These are phyloP conservation scores for Chaetomiaceae sp. DNA, from an alignment of 2,329 filamentous ascomycete genomes.

Conservation along the genomic window DNA sequence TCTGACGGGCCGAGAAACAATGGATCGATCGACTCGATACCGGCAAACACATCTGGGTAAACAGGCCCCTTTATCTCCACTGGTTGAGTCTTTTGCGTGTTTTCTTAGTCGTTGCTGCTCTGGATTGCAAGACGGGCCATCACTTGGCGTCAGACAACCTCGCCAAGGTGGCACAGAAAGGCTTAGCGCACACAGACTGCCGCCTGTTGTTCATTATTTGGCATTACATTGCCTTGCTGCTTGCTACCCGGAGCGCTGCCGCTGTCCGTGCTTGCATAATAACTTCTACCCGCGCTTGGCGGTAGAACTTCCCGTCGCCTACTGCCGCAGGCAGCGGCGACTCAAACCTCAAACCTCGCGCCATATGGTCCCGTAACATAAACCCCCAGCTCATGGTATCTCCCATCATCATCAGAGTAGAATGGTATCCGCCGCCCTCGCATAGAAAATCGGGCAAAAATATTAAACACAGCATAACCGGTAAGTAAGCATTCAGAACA, in stretches of 20 bases:
- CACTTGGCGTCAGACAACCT: not conserved
- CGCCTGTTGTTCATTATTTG: not conserved
- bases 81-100: too few relatives aligned
- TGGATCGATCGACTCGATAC: too few relatives aligned
- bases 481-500: too few relatives aligned
- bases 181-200: not conserved
- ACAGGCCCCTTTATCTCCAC: too few relatives aligned
- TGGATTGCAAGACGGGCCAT: too few relatives aligned
- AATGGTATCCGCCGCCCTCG: slow-evolving; percentile 12
- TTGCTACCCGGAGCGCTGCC: not conserved
- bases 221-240: slow-evolving; percentile 1
- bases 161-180: not conserved
- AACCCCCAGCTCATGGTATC: slow-evolving; percentile 8
- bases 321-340: not conserved
- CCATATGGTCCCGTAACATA: slow-evolving; percentile 1
- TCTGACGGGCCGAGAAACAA: too few relatives aligned
- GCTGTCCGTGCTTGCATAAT: slow-evolving; percentile 1
- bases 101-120: too few relatives aligned
- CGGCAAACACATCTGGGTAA: too few relatives aligned
- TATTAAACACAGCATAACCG: slow-evolving; percentile 9
- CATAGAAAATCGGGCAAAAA: not conserved
- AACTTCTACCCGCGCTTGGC: not conserved
- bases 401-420: slow-evolving; percentile 6
- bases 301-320: not conserved
- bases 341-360: not conserved